Evolutionary conservation across 441 rosid genomes (phyloP), one percentile per base, ranked within the genome.

Genomic region (Hura crepitans): DNA sequence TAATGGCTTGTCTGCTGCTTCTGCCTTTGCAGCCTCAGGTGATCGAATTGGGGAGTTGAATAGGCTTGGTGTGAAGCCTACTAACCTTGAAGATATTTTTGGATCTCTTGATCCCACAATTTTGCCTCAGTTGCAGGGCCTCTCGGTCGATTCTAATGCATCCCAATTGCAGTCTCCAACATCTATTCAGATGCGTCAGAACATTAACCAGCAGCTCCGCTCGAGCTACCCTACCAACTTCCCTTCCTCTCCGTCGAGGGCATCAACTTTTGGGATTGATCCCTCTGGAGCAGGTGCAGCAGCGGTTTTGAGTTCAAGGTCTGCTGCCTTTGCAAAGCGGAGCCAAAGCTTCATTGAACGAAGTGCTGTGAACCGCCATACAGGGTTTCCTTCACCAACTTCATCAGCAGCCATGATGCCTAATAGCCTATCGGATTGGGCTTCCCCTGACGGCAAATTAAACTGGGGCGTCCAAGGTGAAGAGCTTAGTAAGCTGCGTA

Each of bases 301-400:
- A 55, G 77, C 89, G 35, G 82, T 65, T 76, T 70, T 89, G 75
- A 85, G 77, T 74, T 81, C 96, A 42, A 84, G 96, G 76, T 78
- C 93, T 30, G 79, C 86, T 74, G 89, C 93, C 13, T 88, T 91
- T 74, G 79, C 93, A 10, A 84, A 80, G 65, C 77, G 89, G 49
- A 91, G 97, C 76, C 99, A 85, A 76, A 94, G 97, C 84, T 86
- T 94, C 78, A 75, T 85, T 23, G 97, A 90, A 67, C 83, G 94
- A 42, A 84, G 72, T 39, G 88, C 75, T 43, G 74, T 63, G 45
- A 81, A 69, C 65, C 82, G 79, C 27, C 88, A 62, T 73, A 55
- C 78, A 15, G 80, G 85, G 47, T 62, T 72, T 66, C 66, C 89
- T 33, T 61, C 88, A 15, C 69, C 86, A 37, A 62, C 75, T 49